phyloP scores from a whole-genome alignment of 2,329 filamentous ascomycete genomes.

The Aspergillus versicolor region DNA sequence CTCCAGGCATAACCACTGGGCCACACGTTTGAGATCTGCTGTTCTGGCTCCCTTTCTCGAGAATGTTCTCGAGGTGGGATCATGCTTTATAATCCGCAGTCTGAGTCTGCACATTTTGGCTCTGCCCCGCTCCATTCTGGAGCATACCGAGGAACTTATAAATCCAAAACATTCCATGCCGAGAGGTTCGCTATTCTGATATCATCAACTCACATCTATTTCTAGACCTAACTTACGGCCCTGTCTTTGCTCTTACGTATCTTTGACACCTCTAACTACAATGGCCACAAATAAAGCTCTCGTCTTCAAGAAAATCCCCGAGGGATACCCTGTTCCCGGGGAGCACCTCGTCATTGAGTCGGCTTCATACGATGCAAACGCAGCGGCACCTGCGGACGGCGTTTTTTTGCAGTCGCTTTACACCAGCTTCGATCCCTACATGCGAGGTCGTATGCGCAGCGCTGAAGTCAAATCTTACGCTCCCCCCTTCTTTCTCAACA shows the following conservation, averaged over 20 bases:
- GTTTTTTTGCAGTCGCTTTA: conserved; percentile 70
- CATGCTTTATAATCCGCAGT: conserved; percentile 13
- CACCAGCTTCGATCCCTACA: conserved; percentile 80
- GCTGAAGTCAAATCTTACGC: conserved; percentile 66
- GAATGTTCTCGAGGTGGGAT: conserved; percentile 10
- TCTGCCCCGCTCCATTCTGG: conserved; percentile 9
- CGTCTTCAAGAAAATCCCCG: conserved; percentile 69
- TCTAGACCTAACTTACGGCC: neutral
- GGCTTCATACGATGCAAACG: conserved; percentile 62
- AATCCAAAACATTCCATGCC: neutral
- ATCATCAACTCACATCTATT: neutral
- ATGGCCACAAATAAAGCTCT: conserved; percentile 67
- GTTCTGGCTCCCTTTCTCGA: neutral
- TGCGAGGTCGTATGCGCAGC: conserved; percentile 74
- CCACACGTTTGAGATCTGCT: neutral
- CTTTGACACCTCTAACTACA: neutral
- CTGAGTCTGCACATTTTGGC: neutral
- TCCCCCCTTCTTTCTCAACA: conserved; percentile 59
- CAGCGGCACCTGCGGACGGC: conserved; percentile 61
- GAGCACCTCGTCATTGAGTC: conserved; percentile 69
- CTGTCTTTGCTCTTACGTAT: neutral
- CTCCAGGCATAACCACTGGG: conserved; percentile 5
- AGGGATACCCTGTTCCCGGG: conserved; percentile 66
- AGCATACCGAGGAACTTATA: conserved; percentile 6
- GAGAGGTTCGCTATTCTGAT: conserved; percentile 1